A percentile compares a stretch with the other conserved stretches of the same genome.
Evolutionary conservation across 1,139 yeast genomes (phyloP).

Genomic region (Magnusiomyces fungicola): DNA sequence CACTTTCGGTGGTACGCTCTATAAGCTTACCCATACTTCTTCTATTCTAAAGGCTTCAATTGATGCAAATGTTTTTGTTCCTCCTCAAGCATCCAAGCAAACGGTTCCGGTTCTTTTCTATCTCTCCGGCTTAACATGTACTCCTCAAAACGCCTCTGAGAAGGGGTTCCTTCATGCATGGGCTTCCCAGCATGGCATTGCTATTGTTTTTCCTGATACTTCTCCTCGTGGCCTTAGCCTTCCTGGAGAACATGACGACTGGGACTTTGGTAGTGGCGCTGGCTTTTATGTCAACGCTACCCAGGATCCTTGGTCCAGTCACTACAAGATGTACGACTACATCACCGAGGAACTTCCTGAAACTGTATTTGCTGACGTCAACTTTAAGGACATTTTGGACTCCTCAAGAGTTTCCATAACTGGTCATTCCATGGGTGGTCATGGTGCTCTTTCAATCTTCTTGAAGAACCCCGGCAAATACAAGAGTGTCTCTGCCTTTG

Average conservation of each 20-base stretch:
- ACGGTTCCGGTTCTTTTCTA: constrained; percentile 67
- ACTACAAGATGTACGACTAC: constrained; percentile 84
- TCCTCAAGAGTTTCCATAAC: constrained; percentile 59
- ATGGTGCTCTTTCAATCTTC: constrained; percentile 79
- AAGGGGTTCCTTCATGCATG: constrained; percentile 83
- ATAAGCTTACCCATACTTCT: constrained; percentile 72
- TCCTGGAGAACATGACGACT: constrained; percentile 73
- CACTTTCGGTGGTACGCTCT: constrained; percentile 68
- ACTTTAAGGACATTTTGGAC: constrained; percentile 38
- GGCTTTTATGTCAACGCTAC: constrained; percentile 90
- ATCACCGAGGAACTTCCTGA: constrained; percentile 65
- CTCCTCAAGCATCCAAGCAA: constrained; percentile 38
- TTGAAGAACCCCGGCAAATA: constrained; percentile 66
- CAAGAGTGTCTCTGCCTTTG: constrained; percentile 81
- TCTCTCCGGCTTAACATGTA: constrained; percentile 86
- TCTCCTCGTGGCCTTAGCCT: constrained; percentile 90
- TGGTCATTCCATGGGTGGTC: constrained; percentile 99
- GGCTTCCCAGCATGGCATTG: constrained; percentile 78
- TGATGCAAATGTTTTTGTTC: constrained; percentile 79
- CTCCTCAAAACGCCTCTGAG: constrained; percentile 91
- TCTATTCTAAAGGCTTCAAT: constrained; percentile 56
- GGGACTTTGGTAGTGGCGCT: constrained; percentile 94
- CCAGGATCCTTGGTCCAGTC: constrained; percentile 56
- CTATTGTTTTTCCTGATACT: constrained; percentile 89
- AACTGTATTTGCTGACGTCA: constrained; percentile 40